Conservation (phyloP, 106 monocot genomes). For the Dioscorea zingiberensis region DNA sequence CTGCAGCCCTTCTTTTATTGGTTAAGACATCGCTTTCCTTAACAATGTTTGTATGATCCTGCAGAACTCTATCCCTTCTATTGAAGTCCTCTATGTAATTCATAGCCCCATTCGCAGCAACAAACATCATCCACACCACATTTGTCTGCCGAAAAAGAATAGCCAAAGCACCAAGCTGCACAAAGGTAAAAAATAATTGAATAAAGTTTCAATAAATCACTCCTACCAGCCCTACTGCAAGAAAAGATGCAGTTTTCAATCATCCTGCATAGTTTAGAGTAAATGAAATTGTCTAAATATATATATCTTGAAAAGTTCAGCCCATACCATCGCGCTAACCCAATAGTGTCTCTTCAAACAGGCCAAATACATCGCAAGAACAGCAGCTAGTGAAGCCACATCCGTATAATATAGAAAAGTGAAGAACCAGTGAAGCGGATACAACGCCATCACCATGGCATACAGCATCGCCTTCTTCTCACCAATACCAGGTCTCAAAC, state of each 20-base stretch:
- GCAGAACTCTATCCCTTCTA: slow-evolving; percentile 13
- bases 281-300: no score
- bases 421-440: slow-evolving; percentile 96
- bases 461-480: slow-evolving; percentile 43
- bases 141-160: slow-evolving; percentile 86
- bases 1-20: slow-evolving; percentile 9
- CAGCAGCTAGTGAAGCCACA: slow-evolving; percentile 78
- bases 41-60: slow-evolving; percentile 7
- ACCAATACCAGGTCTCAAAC: slow-evolving; percentile 47
- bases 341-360: slow-evolving; percentile 58
- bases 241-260: no score
- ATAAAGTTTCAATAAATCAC: neutral
- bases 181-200: slow-evolving; percentile 3
- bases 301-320: no score
- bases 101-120: slow-evolving; percentile 68
- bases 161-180: slow-evolving; percentile 73
- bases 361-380: slow-evolving; percentile 80
- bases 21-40: slow-evolving; percentile 9
- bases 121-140: slow-evolving; percentile 83
- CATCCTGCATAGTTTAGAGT: no score
- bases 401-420: slow-evolving; percentile 94
- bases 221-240: neutral
- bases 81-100: slow-evolving; percentile 37
- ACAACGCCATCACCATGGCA: slow-evolving; percentile 56
- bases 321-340: slow-evolving; percentile 64